phyloP scores from a whole-genome alignment of 2,329 filamentous ascomycete genomes.

The Verticillium isaacii region DNA sequence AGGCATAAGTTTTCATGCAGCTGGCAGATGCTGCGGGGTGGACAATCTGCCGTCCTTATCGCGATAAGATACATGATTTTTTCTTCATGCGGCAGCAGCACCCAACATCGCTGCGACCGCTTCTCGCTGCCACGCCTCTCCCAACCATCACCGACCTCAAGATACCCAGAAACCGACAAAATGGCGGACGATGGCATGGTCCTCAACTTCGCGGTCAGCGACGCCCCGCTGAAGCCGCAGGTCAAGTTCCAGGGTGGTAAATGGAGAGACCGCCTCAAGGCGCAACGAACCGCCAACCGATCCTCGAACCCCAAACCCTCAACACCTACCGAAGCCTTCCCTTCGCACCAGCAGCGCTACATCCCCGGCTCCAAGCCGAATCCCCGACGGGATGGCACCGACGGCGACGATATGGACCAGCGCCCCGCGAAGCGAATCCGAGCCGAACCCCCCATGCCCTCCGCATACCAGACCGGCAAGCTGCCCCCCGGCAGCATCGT shows the following conservation, averaged over 20 bases:
- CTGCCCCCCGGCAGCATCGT: conserved; percentile 27
- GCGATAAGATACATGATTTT: background rate
- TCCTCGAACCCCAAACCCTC: conserved; percentile 21
- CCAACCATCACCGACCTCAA: background rate
- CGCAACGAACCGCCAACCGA: conserved; percentile 56
- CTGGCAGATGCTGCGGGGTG: background rate
- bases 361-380: conserved; percentile 8
- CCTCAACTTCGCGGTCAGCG: conserved; percentile 80
- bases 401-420: conserved; percentile 20
- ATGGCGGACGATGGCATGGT: conserved; percentile 97
- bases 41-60: background rate
- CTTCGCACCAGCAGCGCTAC: conserved; percentile 6
- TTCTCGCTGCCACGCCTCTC: background rate
- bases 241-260: conserved; percentile 79
- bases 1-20: background rate
- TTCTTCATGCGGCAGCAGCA: background rate
- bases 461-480: conserved; percentile 29
- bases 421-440: conserved; percentile 42
- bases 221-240: conserved; percentile 57
- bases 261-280: conserved; percentile 84
- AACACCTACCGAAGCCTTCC: conserved; percentile 15
- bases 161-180: conserved; percentile 9
- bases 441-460: conserved; percentile 21
- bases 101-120: background rate
- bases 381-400: conserved; percentile 15